These are phyloP conservation scores for Dichomitus squalens DNA, from an alignment of 1,284 basidiomycete species.

Conservation along the genomic window DNA sequence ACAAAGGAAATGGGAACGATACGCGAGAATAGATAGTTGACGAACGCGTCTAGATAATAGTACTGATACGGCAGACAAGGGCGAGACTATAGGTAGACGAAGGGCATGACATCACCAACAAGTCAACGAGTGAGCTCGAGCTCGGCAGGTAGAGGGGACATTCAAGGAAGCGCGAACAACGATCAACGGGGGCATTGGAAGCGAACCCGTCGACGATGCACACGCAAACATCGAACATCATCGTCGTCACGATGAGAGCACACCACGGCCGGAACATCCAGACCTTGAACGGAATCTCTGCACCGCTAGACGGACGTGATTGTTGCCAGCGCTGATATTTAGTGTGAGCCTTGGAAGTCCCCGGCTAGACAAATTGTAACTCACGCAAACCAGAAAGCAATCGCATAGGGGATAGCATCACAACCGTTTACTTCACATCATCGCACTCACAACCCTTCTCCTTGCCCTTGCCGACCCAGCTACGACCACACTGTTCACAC, in stretches of 20 bases:
- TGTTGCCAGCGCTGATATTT: constrained; percentile 30
- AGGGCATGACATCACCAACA: constrained; percentile 13
- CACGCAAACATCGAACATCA: constrained; percentile 17
- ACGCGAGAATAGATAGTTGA: constrained; percentile 2
- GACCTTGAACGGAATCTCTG: constrained; percentile 22
- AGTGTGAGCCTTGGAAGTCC: not conserved
- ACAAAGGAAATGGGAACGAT: not conserved
- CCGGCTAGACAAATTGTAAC: constrained; percentile 2
- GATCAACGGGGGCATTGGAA: constrained; percentile 7
- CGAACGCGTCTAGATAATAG: not conserved
- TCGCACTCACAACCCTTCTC: constrained; percentile 62
- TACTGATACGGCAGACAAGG: not conserved
- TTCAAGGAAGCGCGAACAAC: constrained; percentile 6
- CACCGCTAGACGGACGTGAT: constrained; percentile 37
- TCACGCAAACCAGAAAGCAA: constrained; percentile 31
- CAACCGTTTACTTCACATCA: constrained; percentile 58
- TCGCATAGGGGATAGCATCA: constrained; percentile 5
- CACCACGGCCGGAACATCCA: constrained; percentile 19
- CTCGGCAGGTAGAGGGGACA: constrained; percentile 13
- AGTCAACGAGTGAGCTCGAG: constrained; percentile 17
- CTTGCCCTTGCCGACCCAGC: constrained; percentile 62
- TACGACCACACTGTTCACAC: constrained; percentile 77
- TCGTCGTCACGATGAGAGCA: constrained; percentile 34
- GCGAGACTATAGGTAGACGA: not conserved
- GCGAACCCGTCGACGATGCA: constrained; percentile 10